Evolutionary conservation across 2,329 filamentous ascomycete species (phyloP), one percentile per base, ranked within the genome.

Genomic region (Dothidotthia symphoricarpi): DNA sequence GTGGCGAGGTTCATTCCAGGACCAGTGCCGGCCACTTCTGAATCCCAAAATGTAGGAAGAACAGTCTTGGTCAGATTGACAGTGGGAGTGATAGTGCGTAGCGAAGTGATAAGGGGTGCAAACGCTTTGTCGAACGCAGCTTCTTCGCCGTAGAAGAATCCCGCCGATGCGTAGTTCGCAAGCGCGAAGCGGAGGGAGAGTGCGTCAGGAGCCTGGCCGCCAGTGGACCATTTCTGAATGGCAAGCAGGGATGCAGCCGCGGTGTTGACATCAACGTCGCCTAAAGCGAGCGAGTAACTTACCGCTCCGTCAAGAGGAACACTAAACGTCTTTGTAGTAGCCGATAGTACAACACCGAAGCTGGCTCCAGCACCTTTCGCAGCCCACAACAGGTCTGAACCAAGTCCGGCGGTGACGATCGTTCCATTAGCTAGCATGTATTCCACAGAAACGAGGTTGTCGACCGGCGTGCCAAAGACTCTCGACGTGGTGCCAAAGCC

Each of bases 31-130:
- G 38, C 36, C 10, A 48, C 34, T 28, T 48, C 45, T 1, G 42
- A 36, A 6, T 43, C 49, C 51, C 49, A 55, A 34, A 55, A 55
- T 4, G 47, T 29, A 16, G 41, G 40, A 3, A 47, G 16, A 5
- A 38, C 28, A 9, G 39, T 45, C n/a, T 41, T 50, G 6, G 45
- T 45, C 19, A 44, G 24, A 10, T 36, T 41, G 25, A 41, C 32
- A 3, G 32, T 28, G 3, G 36, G 33, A 4, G 13, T 26, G 11
- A 44, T 15, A 4, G 46, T 25, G 12, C 24, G 39, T 6, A 52
- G 22, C 8, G 43, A 38, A 10, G 36, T 22, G 8, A 52, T 25
- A 13, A 52, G 39, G 1, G 49, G 49, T 10, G 41, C 36, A 0
- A 53, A 28, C 14, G 31, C 25, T 11, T 28, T 14, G 22, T 53